Base-by-base conservation (phyloP, 345 rosid species). In the Raphanus raphanistrum region DNA sequence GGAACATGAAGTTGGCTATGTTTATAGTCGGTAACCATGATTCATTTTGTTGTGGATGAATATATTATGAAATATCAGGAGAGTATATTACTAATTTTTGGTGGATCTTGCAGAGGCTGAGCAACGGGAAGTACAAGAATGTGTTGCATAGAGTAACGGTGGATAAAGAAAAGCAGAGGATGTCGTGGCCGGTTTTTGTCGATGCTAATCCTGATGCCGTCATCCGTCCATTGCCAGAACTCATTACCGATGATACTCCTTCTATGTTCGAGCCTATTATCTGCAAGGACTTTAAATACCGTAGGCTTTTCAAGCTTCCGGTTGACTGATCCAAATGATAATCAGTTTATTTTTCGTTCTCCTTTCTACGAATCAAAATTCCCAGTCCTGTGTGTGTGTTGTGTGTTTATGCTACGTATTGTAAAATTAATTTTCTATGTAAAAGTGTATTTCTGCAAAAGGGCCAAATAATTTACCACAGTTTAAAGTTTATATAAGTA, bases 121-220 rank as follows among this genome's bases (percentile, higher is more conserved):
- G 92, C 82, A 91, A 91, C 12, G 92, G 93, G 0, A 73, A 64
- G 61, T 90, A 87, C 80, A 89, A 85, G 81, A 70, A 81, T 2
- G 93, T 90, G 73, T 58, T 88, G 41, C 97, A 88, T 63, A 79
- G 93, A 29, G 83, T 87, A 0, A 88, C 87, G 0, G 95, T 93
- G 59, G 78, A 71, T 48, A 88, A 86, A 66, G 88, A 89, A 7
- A 85, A 79, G 69, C 73, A 86, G 4, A 87, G 96, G 82, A 88
- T 91, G 96, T 91, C 98, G 1, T 93, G 92, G 98, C 96, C 94
- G 0, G 86, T 93, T 10, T 91, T 93, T 81, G 52, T 91, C 74
- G 92, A 90, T 79, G 94, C 98, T 2, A 88, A 91, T 1, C 38
- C 50, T 10, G 92, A 91, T 26, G 60, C 69, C 52, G 85, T 72